Conservation (phyloP, 129 eudicot genomes). For the Helianthus annuus region HanXRQr2.0-SUNRISE NC_035448.2:143925841-143926340, state of each 20-base stretch:
- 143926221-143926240: not conserved
- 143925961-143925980: not conserved
- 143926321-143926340: constrained; percentile 13
- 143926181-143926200: not conserved
- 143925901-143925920: not conserved
- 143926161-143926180: constrained; percentile 4
- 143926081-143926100: constrained; percentile 92
- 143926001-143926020: not conserved
- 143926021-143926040: not conserved
- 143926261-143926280: not conserved
- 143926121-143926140: constrained; percentile 92
- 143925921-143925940: constrained; percentile 15
- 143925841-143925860: not conserved
- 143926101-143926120: constrained; percentile 80
- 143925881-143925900: not conserved
- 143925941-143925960: not conserved
- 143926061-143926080: constrained; percentile 90
- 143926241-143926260: not conserved
- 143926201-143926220: not conserved
- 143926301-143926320: not conserved
- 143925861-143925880: constrained; percentile 11
- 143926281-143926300: constrained; percentile 5
- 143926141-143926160: constrained; percentile 74
- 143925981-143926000: not conserved
- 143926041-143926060: constrained; percentile 89